Conservation (phyloP, 1,284 basidiomycete genomes). For the Rhodofomes roseus region DNA sequence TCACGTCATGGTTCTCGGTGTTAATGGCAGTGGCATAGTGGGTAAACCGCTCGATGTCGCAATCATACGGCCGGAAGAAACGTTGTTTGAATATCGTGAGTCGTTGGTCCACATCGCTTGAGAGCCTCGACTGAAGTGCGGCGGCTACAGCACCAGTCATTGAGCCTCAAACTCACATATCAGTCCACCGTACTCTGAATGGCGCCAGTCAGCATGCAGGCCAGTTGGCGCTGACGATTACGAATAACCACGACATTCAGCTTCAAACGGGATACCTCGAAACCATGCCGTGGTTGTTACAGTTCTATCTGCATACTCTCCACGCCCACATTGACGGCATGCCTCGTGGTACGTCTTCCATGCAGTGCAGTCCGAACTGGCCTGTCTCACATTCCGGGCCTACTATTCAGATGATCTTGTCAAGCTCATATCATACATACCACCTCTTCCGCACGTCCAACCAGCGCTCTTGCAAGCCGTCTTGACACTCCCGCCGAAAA, state of each 20-base stretch:
- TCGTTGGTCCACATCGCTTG: not conserved
- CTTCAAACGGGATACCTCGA: conserved; percentile 78
- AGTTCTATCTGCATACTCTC: conserved; percentile 86
- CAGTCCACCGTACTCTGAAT: conserved; percentile 68
- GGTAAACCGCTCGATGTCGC: conserved; percentile 42
- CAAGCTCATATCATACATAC: conserved; percentile 59
- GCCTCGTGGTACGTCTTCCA: conserved; percentile 40
- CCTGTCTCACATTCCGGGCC: not conserved
- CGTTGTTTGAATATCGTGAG: conserved; percentile 55
- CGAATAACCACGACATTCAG: conserved; percentile 53
- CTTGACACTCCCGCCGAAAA: conserved; percentile 67
- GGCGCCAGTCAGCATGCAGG: conserved; percentile 79
- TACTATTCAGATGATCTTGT: conserved; percentile 50
- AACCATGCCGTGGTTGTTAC: conserved; percentile 91
- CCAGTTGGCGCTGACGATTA: conserved; percentile 65
- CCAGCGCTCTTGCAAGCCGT: conserved; percentile 75
- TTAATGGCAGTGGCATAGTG: conserved; percentile 11
- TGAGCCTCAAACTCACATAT: conserved; percentile 38
- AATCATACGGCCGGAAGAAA: conserved; percentile 53
- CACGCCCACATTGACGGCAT: conserved; percentile 35
- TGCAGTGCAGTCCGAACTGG: not conserved
- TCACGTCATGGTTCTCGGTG: not conserved
- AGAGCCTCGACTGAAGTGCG: not conserved
- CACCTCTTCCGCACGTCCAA: conserved; percentile 64
- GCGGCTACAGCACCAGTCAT: conserved; percentile 27